Evolutionary conservation across 1,284 basidiomycete species (phyloP), one percentile per base, ranked within the genome.

Genomic region (Ceraceosorus guamensis): DNA sequence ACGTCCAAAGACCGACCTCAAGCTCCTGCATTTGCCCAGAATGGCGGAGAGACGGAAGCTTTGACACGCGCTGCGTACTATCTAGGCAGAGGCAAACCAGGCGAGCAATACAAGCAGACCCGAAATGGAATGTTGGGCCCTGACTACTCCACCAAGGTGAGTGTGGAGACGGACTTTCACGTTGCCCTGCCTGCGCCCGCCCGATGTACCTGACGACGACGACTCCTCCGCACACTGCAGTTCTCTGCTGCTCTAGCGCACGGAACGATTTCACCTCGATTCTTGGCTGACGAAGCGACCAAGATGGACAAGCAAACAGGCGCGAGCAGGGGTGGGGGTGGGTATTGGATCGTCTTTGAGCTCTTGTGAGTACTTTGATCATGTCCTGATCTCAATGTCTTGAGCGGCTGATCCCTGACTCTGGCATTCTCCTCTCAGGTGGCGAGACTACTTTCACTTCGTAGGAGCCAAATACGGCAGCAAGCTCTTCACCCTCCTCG

Each of bases 371-470:
- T 48, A n/a, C 43, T 16, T 44, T n/a, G 43, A 48, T 48, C 16
- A 16, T 14, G 35, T 44, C 16, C 2, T 16, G 3, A n/a, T 44
- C 16, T n/a, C 41, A 44, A n/a, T 44, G n/a, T 44, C 16, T 16
- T 2, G 16, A 44, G n/a, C n/a, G 1, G 43, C 43, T 44, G 43
- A 44, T 16, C n/a, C n/a, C n/a, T 44, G 43, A 16, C 43, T 44
- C n/a, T 3, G 16, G n/a, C 16, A n/a, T 16, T 16, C 2, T 44
- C n/a, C 43, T 3, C 43, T 44, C 16, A n/a, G n/a, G 11, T 72
- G 70, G 70, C 54, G 68, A 11, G 70, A 72, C 54, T 72, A 70
- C 60, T 89, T 32, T 85, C 68, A 59, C 56, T 68, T 59, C 55
- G 68, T 72, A 44, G 65, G 62, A 0, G 53, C 56, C 41, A 70